These are phyloP conservation scores for Olyra latifolia DNA, from an alignment of 176 grass and related monocot genomes.

Conservation along the genomic window DNA sequence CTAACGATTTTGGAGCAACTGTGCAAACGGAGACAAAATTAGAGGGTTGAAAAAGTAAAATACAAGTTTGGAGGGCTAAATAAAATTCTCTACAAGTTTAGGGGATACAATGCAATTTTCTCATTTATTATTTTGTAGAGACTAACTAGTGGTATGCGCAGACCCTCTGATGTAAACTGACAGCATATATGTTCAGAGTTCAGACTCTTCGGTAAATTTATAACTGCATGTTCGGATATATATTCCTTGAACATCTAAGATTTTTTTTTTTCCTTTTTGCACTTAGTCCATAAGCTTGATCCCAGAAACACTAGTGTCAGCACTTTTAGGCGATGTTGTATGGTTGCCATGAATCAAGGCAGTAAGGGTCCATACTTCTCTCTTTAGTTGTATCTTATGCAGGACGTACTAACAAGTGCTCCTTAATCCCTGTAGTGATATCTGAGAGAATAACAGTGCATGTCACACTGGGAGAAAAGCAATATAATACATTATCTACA, in stretches of 20 bases:
- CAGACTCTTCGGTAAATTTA: not conserved
- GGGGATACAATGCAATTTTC: too few species aligned
- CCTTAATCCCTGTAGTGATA: slow-evolving; percentile 30
- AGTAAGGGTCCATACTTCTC: slow-evolving; percentile 38
- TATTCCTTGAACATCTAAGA: not conserved
- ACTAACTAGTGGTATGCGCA: too few species aligned
- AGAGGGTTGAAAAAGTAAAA: too few species aligned
- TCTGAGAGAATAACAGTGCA: not conserved
- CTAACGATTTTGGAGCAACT: too few species aligned
- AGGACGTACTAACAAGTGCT: slow-evolving; percentile 22
- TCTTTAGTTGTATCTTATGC: slow-evolving; percentile 13
- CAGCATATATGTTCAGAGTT: not conserved
- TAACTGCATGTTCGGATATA: not conserved
- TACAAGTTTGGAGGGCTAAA: too few species aligned
- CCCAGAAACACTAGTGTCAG: not conserved
- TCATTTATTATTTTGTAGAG: too few species aligned
- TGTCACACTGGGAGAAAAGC: slow-evolving; percentile 1
- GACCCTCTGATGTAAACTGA: not conserved
- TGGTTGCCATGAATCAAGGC: slow-evolving; percentile 36
- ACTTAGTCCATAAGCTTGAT: not conserved
- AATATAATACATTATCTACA: slow-evolving; percentile 30
- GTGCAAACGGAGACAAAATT: too few species aligned
- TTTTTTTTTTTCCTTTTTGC: not conserved
- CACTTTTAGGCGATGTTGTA: slow-evolving; percentile 1
- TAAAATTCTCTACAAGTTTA: too few species aligned